Percentiles rank a stretch among this genome's conserved stretches.
These are phyloP conservation scores for Xerocomellus chrysenteron DNA, from an alignment of 768 basidiomycete genomes.

Conservation along the genomic window DNA sequence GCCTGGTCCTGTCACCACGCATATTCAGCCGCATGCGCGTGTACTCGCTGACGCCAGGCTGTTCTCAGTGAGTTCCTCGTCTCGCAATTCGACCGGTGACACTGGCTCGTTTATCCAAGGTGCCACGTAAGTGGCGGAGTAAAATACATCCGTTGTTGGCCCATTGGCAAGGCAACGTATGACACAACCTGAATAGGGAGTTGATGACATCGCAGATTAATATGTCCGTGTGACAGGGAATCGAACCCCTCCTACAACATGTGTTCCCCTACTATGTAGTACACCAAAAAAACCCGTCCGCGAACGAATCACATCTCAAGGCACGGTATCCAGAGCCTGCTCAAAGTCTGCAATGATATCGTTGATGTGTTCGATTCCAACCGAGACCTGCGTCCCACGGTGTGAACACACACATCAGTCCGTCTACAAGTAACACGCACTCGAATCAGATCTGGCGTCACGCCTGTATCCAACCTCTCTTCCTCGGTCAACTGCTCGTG, in stretches of 20 bases:
- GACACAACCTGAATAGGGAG: not conserved
- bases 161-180: too few species aligned
- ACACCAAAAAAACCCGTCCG: not conserved
- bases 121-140: too few species aligned
- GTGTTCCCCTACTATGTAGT: not conserved
- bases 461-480: constrained; percentile 50
- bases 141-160: not conserved
- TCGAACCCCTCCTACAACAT: not conserved
- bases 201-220: too few species aligned
- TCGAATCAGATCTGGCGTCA: constrained; percentile 56
- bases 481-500: constrained; percentile 53
- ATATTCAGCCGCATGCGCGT: too few species aligned
- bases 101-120: too few species aligned
- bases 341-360: constrained; percentile 51
- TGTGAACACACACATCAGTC: not conserved
- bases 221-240: not conserved
- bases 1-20: too few species aligned
- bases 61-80: too few species aligned
- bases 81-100: too few species aligned
- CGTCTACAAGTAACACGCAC: constrained; percentile 31
- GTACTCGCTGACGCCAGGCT: too few species aligned
- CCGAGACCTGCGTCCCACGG: constrained; percentile 35
- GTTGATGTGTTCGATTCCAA: constrained; percentile 43
- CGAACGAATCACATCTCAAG: constrained; percentile 1
- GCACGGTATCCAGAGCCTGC: constrained; percentile 34